phyloP scores from a whole-genome alignment of 176 grass and related monocot genomes.

The Panicum miliaceum region DNA sequence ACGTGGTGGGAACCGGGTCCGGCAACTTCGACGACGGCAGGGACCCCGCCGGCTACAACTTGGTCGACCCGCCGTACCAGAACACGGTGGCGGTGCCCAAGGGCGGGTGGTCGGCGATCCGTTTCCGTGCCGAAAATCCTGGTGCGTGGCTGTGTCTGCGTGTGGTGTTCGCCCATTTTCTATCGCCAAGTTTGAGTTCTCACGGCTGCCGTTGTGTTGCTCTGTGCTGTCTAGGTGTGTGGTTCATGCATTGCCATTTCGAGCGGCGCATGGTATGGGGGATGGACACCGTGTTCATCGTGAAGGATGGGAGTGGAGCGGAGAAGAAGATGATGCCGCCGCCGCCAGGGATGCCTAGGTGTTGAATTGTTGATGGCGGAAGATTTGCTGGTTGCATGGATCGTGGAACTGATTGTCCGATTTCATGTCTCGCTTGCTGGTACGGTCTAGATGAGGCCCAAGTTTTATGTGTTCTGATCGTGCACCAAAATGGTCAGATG shows the following conservation, averaged over 20 bases:
- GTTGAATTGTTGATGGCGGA: background rate
- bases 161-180: background rate
- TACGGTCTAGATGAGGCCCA: no score
- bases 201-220: background rate
- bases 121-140: constrained; percentile 32
- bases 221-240: constrained; percentile 44
- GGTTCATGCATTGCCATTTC: constrained; percentile 81
- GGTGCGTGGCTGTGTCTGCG: background rate
- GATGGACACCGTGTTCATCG: constrained; percentile 71
- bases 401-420: no score
- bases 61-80: constrained; percentile 39
- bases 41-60: constrained; percentile 34
- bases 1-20: constrained; percentile 4
- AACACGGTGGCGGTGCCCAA: constrained; percentile 40
- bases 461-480: no score
- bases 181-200: background rate
- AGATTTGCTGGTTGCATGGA: no score
- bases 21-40: constrained; percentile 8
- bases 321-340: constrained; percentile 42
- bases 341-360: constrained; percentile 51
- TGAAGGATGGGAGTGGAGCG: constrained; percentile 56
- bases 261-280: constrained; percentile 64
- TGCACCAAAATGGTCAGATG: no score
- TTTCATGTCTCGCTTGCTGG: no score
- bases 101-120: constrained; percentile 31